Evolutionary conservation across 1,284 basidiomycete genomes (phyloP).

Genomic region (Leucoagaricus sp.): DNA sequence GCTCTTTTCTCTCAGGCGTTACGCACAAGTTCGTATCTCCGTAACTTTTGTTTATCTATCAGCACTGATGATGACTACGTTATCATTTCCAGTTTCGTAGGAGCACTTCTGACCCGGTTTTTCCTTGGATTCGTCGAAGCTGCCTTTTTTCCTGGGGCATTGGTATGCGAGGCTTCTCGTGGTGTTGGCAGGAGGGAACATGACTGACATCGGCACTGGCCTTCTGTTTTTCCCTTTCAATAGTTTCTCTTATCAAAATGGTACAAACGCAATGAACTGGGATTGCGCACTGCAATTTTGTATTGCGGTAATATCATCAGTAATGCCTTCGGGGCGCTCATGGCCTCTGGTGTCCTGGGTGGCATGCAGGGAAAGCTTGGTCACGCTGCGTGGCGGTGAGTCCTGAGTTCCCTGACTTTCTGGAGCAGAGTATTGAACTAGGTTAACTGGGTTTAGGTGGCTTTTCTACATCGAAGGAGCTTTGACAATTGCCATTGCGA

Average conservation of each 20-base stretch:
- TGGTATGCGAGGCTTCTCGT: conserved; percentile 24
- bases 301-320: conserved; percentile 72
- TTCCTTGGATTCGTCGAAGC: conserved; percentile 64
- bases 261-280: conserved; percentile 67
- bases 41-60: background rate
- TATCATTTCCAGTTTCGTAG: conserved; percentile 49
- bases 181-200: conserved; percentile 1
- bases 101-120: conserved; percentile 68
- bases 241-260: conserved; percentile 62
- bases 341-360: conserved; percentile 67
- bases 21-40: conserved; percentile 37
- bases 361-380: conserved; percentile 72
- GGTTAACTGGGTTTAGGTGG: conserved; percentile 48
- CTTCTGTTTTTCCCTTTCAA: too few species aligned
- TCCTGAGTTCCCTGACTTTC: background rate
- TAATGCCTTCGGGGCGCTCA: conserved; percentile 75
- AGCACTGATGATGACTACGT: background rate
- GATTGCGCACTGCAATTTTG: conserved; percentile 66
- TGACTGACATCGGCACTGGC: background rate
- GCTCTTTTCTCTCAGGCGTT: conserved; percentile 29
- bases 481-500: conserved; percentile 66
- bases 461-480: conserved; percentile 77
- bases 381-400: conserved; percentile 69
- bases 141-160: conserved; percentile 65
- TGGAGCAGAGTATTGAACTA: background rate